A percentile compares a stretch with the other conserved stretches of the same genome.
phyloP scores from a whole-genome alignment of 345 rosid species.

The Erodium maritimum region DNA sequence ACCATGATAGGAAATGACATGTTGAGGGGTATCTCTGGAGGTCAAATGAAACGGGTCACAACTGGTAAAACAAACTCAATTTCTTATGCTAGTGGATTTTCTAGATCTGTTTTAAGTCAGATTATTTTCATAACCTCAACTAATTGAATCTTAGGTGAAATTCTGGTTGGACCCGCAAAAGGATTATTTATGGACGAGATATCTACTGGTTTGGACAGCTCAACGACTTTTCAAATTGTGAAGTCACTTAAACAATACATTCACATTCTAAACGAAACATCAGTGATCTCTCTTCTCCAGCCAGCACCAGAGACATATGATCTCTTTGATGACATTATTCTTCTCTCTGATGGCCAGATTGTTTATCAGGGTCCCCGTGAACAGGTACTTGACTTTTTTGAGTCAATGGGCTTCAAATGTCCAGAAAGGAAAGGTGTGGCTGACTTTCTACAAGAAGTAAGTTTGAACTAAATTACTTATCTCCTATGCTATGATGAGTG shows the following conservation, averaged over 20 bases:
- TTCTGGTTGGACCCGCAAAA: conserved; percentile 61
- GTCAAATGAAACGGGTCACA: conserved; percentile 32
- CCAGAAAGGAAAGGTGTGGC: conserved; percentile 70
- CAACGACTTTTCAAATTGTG: conserved; percentile 59
- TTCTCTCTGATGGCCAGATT: conserved; percentile 30
- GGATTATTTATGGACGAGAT: conserved; percentile 72
- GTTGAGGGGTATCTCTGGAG: conserved; percentile 34
- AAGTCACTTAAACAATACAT: conserved; percentile 43
- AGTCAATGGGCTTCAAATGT: conserved; percentile 56
- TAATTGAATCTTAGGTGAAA: conserved; percentile 33
- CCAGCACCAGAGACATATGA: conserved; percentile 73
- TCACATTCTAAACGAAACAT: conserved; percentile 47
- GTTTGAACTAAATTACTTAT: conserved; percentile 6
- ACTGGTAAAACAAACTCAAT: conserved; percentile 14
- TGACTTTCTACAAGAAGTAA: conserved; percentile 73
- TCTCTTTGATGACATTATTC: conserved; percentile 63
- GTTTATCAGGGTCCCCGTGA: too few relatives aligned
- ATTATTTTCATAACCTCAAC: neutral
- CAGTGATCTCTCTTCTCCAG: conserved; percentile 67
- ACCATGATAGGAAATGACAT: conserved; percentile 28
- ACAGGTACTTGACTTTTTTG: conserved; percentile 2
- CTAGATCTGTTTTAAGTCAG: neutral
- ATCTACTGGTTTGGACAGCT: conserved; percentile 72
- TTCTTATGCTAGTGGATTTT: neutral
- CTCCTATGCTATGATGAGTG: neutral